Base-by-base conservation (phyloP, 345 rosid species). In the Sisymbrium irio region DNA sequence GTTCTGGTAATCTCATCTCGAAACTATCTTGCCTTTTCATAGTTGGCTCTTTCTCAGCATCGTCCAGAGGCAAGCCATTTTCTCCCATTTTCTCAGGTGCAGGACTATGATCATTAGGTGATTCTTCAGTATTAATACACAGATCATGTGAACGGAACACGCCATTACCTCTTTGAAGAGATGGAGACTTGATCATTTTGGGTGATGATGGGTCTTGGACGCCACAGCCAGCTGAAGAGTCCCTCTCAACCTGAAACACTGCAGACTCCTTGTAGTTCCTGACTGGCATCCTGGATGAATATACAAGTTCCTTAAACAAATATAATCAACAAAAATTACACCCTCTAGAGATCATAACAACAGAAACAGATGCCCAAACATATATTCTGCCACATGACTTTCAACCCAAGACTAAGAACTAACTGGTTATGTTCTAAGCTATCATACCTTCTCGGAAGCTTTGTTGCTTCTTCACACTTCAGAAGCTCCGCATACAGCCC, bases 21-120 rank as follows among this genome's bases (percentile, higher is more conserved):
- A 94, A 94, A 84, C 98, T 94, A 74, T 94, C 97, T 82, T 94
- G 98, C 85, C 97, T 89, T 77, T 64, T 85, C 61, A 94, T 91
- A 49, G 98, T 83, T 75, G 96, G 98, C 69, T 89, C 97, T 77
- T 87, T 92, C 30, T 88, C 89, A 76, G 78, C 69, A 27, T 58
- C 79, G 78, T 89, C 95, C 75, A 78, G 44, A 36, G 83, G 67
- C 69, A 75, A 63, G 60, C 93, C 95, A 71, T 87, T 91, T 83
- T 84, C 95, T 60, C 75, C 60, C 87, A 82, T 72, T 58, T 82
- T 84, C 83, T 89, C 95, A 46, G 96, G 81, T 28, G 42, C 91
- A 9, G 96, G 95, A 76, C 95, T 94, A 46, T 39, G 80, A 61
- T 54, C 80, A 74, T 82, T 87, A 18, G 93, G 93, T 32, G 93